phyloP scores from a whole-genome alignment of 805 yeast species.

The Millerago galiae region DNA sequence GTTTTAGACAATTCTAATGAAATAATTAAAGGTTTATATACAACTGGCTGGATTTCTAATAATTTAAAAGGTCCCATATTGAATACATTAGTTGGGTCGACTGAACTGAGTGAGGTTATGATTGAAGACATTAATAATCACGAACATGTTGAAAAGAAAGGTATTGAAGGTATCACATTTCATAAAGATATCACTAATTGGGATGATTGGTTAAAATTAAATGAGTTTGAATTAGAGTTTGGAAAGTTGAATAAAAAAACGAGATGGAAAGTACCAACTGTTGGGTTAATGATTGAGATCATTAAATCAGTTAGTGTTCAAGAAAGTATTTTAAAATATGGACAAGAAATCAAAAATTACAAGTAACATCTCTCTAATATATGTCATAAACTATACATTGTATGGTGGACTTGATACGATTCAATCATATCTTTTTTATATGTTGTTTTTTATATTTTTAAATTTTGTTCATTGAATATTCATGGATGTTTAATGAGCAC shows the following conservation, averaged over 20 bases:
- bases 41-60: slow-evolving; percentile 85
- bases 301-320: slow-evolving; percentile 8
- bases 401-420: too few species aligned
- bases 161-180: slow-evolving; percentile 21
- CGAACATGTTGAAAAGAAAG: slow-evolving; percentile 23
- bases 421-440: too few species aligned
- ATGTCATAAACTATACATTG: background rate
- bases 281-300: slow-evolving; percentile 42
- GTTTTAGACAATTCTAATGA: slow-evolving; percentile 25
- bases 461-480: background rate
- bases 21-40: slow-evolving; percentile 50
- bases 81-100: slow-evolving; percentile 80
- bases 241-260: slow-evolving; percentile 48
- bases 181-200: slow-evolving; percentile 38
- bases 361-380: background rate
- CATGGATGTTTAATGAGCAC: slow-evolving; percentile 31
- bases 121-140: slow-evolving; percentile 43
- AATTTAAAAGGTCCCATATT: slow-evolving; percentile 91
- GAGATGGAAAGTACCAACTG: slow-evolving; percentile 49
- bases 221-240: slow-evolving; percentile 41
- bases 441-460: too few species aligned
- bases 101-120: slow-evolving; percentile 62
- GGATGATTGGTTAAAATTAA: slow-evolving; percentile 61
- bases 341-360: background rate
- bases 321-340: background rate